phyloP scores from a whole-genome alignment of 2,329 filamentous ascomycete genomes.

The Erysiphe pulchra region DNA sequence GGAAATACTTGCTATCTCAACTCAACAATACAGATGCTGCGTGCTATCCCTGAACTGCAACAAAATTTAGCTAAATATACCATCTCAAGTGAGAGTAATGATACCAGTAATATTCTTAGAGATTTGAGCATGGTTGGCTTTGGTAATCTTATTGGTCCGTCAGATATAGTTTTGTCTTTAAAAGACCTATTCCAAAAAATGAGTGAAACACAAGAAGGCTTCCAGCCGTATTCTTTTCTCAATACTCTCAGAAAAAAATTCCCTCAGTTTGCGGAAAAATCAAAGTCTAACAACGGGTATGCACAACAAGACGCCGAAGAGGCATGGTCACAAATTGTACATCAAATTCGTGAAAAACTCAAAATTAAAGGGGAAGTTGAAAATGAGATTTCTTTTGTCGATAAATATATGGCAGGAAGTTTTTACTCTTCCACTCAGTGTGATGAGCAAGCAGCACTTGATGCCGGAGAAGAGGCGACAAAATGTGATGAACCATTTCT shows the following conservation, averaged over 20 bases:
- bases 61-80: conserved; percentile 44
- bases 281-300: conserved; percentile 58
- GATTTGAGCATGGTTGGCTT: conserved; percentile 23
- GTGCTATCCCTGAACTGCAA: conserved; percentile 75
- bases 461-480: conserved; percentile 44
- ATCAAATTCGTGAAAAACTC: conserved; percentile 56
- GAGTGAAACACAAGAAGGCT: conserved; percentile 69
- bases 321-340: conserved; percentile 87
- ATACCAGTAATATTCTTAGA: conserved; percentile 12
- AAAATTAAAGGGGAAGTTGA: conserved; percentile 35
- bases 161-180: conserved; percentile 53
- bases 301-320: conserved; percentile 99
- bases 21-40: conserved; percentile 79
- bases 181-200: conserved; percentile 72
- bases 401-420: conserved; percentile 69
- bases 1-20: conserved; percentile 99
- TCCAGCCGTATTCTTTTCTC: conserved; percentile 61
- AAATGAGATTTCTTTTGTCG: conserved; percentile 46
- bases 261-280: conserved; percentile 79
- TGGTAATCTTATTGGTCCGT: conserved; percentile 18
- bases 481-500: conserved; percentile 50
- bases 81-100: conserved; percentile 11
- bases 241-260: conserved; percentile 53
- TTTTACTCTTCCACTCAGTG: conserved; percentile 61
- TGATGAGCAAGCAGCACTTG: conserved; percentile 54